phyloP scores from a whole-genome alignment of 139 green algal genomes.

The Chlamydomonas incerta region DNA sequence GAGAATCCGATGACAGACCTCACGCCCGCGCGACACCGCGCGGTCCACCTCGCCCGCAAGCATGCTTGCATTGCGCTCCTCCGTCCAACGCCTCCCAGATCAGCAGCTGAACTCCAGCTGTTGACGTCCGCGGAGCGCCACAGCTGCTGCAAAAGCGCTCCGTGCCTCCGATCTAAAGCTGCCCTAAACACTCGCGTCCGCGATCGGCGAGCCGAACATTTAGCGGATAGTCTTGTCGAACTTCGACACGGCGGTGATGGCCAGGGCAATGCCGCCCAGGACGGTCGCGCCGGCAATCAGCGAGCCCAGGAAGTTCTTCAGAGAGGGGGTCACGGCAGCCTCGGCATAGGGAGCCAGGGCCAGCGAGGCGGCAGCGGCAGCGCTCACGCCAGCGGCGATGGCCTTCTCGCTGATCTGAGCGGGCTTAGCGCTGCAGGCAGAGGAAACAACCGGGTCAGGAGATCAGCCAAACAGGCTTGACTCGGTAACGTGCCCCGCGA shows the following conservation, averaged over 20 bases:
- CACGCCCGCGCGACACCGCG: too few relatives aligned
- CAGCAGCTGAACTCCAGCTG: not conserved
- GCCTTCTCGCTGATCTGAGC: constrained; percentile 57
- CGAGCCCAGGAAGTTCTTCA: constrained; percentile 94
- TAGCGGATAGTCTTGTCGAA: constrained; percentile 84
- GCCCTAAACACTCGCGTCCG: not conserved
- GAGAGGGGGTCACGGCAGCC: constrained; percentile 89
- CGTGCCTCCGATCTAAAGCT: not conserved
- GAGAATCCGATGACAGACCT: too few relatives aligned
- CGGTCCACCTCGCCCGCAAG: constrained; percentile 5
- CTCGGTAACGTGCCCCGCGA: not conserved
- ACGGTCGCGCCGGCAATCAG: constrained; percentile 90
- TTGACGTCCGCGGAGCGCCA: not conserved
- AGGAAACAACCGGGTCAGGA: not conserved
- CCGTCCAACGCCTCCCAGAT: not conserved
- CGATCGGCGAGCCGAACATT: not conserved
- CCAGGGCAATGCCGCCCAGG: constrained; percentile 84
- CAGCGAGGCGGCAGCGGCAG: constrained; percentile 31
- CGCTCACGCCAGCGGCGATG: constrained; percentile 73
- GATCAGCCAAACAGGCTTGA: not conserved
- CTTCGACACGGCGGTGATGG: constrained; percentile 84
- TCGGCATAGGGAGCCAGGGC: constrained; percentile 57
- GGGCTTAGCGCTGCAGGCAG: constrained; percentile 58
- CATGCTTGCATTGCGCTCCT: not conserved
- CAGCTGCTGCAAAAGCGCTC: not conserved